These are phyloP conservation scores for Neoboletus brunneissimus DNA, from an alignment of 768 basidiomycete species.

Conservation along the genomic window DNA sequence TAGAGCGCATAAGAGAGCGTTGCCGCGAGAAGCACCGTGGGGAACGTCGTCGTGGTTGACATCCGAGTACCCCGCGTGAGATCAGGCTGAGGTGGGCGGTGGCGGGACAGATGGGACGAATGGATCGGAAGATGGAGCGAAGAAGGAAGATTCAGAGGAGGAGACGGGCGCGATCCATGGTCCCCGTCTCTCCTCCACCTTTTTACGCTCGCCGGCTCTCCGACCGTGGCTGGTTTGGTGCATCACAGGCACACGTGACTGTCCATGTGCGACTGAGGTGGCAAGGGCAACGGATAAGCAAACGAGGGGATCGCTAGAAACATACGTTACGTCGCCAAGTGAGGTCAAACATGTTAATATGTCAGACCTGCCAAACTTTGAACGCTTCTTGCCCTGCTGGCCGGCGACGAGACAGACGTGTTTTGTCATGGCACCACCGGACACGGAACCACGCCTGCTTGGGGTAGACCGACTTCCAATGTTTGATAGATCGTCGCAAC, in stretches of 20 bases:
- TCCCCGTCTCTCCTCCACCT: background rate
- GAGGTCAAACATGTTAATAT: background rate
- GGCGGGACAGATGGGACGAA: background rate
- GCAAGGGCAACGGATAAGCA: background rate
- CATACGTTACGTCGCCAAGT: background rate
- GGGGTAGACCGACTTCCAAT: background rate
- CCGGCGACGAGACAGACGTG: background rate
- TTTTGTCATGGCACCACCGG: background rate
- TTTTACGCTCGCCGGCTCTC: slow-evolving; percentile 12
- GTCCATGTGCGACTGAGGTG: background rate
- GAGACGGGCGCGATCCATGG: background rate
- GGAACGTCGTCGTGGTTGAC: slow-evolving; percentile 8
- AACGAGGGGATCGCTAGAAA: background rate
- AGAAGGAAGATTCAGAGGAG: slow-evolving; percentile 18
- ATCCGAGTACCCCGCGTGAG: slow-evolving; percentile 11
- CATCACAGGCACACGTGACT: slow-evolving; percentile 12
- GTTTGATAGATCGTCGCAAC: background rate
- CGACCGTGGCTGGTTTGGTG: background rate
- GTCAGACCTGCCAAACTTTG: background rate
- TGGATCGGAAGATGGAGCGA: slow-evolving; percentile 18
- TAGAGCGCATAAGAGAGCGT: slow-evolving; percentile 18
- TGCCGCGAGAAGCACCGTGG: slow-evolving; percentile 21
- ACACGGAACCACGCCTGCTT: background rate
- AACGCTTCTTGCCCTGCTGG: background rate
- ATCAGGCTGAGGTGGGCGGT: background rate